Evolutionary conservation across 305 asterid genomes (phyloP).

Genomic region (Fraxinus greggii): DNA sequence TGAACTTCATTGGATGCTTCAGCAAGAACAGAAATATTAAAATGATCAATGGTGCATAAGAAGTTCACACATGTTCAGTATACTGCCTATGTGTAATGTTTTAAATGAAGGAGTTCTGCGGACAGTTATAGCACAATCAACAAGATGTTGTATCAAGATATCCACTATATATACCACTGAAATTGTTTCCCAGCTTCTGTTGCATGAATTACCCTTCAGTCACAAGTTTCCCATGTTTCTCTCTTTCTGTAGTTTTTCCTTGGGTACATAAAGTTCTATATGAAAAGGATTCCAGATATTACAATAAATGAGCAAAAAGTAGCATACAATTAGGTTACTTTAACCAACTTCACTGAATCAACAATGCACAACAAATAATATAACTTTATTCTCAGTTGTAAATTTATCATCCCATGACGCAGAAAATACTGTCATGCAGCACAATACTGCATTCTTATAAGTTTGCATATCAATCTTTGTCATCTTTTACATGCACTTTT

Average conservation of each 20-base stretch:
- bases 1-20: not conserved
- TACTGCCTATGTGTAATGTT: not conserved
- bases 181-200: not conserved
- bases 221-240: not conserved
- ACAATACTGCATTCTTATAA: not conserved
- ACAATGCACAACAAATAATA: not conserved
- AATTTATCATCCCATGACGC: not conserved
- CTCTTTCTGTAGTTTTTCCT: not conserved
- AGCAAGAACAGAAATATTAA: not conserved
- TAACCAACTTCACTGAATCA: not conserved
- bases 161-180: not conserved
- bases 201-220: not conserved
- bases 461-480: not conserved
- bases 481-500: not conserved
- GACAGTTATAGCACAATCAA: not conserved
- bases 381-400: not conserved
- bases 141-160: not conserved
- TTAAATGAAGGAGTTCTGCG: conserved; percentile 3
- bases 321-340: not conserved
- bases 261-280: not conserved
- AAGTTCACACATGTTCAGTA: not conserved
- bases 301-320: not conserved
- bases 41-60: not conserved
- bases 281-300: not conserved
- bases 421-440: not conserved